Evolutionary conservation across 1,139 yeast species (phyloP), one percentile per base, ranked within the genome.

Genomic region (Scheffersomyces stambukii): DNA sequence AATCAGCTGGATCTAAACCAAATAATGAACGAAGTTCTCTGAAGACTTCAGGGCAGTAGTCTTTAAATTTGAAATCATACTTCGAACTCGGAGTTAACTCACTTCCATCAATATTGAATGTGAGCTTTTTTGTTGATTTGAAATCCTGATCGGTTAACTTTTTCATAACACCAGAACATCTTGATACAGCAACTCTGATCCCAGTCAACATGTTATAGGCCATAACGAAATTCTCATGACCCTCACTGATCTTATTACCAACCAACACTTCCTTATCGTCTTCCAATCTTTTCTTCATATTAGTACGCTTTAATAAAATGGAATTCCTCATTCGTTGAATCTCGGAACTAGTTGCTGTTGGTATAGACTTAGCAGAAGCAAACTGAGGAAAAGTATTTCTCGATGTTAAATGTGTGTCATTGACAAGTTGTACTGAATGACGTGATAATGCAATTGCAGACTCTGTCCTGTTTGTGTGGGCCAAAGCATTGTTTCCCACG

Each of bases 141-240:
- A 89, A 91, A 52, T 89, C 96, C 9, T 64, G 69, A 29, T 77
- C 81, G 2, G 68, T 70, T 27, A 91, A 60, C 21, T 81, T 80
- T 34, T 81, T 75, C 74, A 86, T 84, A 6, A 82, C 71, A 25
- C 95, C 95, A 1, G 96, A 85, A 46, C 95, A 83, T 34, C 96
- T 65, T 8, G 96, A 84, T 1, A 88, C 97, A 0, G 96, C 93
- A 2, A 89, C 95, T 36, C 98, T 70, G 29, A 93, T 91, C 8
- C 99, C 98, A 0, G 98, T 89, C 34, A 93, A 69, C 96, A 93
- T 91, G 54, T 91, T 88, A 54, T 91, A 93, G 1, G 97, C 98
- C 67, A 91, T 80, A 20, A 88, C 86, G 48, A 82, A 93, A 54
- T 89, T 91, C 30, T 78, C 88, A 50, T 91, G 97, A 25, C 96